A percentile compares a stretch with the other conserved stretches of the same genome.
Evolutionary conservation across 306 rosid species (phyloP).

Genomic region (Prunus campanulata): DNA sequence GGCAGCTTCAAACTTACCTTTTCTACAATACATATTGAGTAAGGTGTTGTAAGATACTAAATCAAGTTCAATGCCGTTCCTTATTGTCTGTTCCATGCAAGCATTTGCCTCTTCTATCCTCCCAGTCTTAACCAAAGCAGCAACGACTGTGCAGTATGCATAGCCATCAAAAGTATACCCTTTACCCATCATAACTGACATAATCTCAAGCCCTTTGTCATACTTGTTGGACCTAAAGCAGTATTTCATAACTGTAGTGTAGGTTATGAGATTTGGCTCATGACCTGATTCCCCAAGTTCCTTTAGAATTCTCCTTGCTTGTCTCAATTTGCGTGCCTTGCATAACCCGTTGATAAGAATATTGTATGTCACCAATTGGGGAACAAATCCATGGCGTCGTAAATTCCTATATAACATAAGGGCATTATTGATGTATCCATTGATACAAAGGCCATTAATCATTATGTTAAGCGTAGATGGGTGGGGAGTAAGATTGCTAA

Average conservation of each 20-base stretch:
- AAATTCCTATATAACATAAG: slow-evolving; percentile 57
- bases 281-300: slow-evolving; percentile 55
- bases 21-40: slow-evolving; percentile 56
- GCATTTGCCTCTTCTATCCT: slow-evolving; percentile 55
- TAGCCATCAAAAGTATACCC: slow-evolving; percentile 70
- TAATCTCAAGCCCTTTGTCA: slow-evolving; percentile 58
- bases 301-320: slow-evolving; percentile 43
- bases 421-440: slow-evolving; percentile 58
- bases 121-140: slow-evolving; percentile 63
- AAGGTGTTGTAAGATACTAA: slow-evolving; percentile 61
- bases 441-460: slow-evolving; percentile 69
- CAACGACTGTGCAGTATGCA: slow-evolving; percentile 67
- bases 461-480: slow-evolving; percentile 54
- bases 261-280: slow-evolving; percentile 60
- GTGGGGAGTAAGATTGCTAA: slow-evolving; percentile 31
- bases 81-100: slow-evolving; percentile 43
- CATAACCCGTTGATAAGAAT: slow-evolving; percentile 71
- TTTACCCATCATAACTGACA: slow-evolving; percentile 55
- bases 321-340: slow-evolving; percentile 45
- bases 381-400: slow-evolving; percentile 57
- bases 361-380: slow-evolving; percentile 59
- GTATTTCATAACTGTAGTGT: slow-evolving; percentile 62
- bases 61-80: slow-evolving; percentile 54
- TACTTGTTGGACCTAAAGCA: slow-evolving; percentile 52
- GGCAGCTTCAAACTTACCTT: slow-evolving; percentile 64